phyloP scores from a whole-genome alignment of 495 filamentous ascomycete genomes.

The Bombardia bombarda region DNA sequence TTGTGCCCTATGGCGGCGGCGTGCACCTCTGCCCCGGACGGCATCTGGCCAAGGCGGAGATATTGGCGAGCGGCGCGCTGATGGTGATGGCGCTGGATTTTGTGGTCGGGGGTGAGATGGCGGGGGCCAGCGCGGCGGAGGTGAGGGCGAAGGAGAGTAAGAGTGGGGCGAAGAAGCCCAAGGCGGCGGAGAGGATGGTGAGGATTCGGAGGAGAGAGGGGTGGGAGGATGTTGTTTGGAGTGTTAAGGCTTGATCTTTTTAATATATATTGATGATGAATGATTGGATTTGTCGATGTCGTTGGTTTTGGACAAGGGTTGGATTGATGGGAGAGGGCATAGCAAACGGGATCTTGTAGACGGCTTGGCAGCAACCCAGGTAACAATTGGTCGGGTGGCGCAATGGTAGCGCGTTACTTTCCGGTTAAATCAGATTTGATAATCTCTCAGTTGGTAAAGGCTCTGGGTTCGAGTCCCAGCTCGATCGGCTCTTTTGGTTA shows the following conservation, averaged over 20 bases:
- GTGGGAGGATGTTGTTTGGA: slow-evolving; percentile 1
- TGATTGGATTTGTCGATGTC: no score
- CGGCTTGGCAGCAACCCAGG: no score
- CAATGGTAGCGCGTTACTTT: no score
- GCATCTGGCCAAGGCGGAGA: neutral
- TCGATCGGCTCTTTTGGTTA: no score
- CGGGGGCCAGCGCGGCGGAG: neutral
- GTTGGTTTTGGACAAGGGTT: no score
- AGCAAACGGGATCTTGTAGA: no score
- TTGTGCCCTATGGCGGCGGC: slow-evolving; percentile 1
- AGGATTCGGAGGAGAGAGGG: neutral
- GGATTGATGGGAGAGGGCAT: no score
- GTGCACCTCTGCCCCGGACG: neutral
- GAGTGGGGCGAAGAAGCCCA: neutral
- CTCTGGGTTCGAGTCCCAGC: no score
- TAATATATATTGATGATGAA: no score
- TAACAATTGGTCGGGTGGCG: no score
- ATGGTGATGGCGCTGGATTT: neutral
- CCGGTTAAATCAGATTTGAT: no score
- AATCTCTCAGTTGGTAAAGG: no score
- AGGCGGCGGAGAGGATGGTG: neutral
- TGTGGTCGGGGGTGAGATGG: neutral
- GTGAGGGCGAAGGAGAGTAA: neutral
- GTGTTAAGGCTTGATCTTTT: neutral
- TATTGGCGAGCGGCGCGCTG: neutral